Percentiles rank a stretch among this genome's conserved stretches.
phyloP scores from a whole-genome alignment of 78 protist genomes.

The Speleostelium caveatum region DNA sequence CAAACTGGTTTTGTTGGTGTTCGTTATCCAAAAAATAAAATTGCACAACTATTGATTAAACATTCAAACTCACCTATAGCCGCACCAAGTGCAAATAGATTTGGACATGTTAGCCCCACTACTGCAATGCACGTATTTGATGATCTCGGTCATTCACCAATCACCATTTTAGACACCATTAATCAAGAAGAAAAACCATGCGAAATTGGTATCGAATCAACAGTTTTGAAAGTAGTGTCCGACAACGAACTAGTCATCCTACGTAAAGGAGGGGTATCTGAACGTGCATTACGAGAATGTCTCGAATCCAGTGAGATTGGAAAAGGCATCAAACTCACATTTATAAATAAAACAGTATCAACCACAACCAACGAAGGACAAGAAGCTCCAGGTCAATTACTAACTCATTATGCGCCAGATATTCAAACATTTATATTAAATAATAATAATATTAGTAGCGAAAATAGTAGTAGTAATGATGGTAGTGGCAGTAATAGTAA shows the following conservation, averaged over 20 bases:
- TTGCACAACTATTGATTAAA: slow-evolving; percentile 34
- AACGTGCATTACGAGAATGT: not conserved
- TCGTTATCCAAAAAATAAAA: slow-evolving; percentile 86
- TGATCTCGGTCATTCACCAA: slow-evolving; percentile 56
- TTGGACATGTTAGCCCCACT: slow-evolving; percentile 73
- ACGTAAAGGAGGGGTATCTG: slow-evolving; percentile 63
- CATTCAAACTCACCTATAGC: slow-evolving; percentile 52
- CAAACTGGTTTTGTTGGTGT: slow-evolving; percentile 92
- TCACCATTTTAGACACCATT: slow-evolving; percentile 39
- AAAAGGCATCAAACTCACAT: slow-evolving; percentile 2
- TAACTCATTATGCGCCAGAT: slow-evolving; percentile 78
- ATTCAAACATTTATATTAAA: slow-evolving; percentile 63
- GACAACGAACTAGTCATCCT: slow-evolving; percentile 35
- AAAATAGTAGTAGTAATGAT: not conserved
- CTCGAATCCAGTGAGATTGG: not conserved
- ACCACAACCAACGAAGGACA: slow-evolving; percentile 50
- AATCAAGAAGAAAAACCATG: not conserved
- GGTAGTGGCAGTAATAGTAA: slow-evolving; percentile 9
- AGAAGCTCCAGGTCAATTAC: slow-evolving; percentile 79
- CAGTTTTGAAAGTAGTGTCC: slow-evolving; percentile 43
- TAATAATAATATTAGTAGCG: not conserved
- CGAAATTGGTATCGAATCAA: slow-evolving; percentile 69
- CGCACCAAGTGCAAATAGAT: slow-evolving; percentile 77
- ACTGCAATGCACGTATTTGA: slow-evolving; percentile 62
- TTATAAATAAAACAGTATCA: slow-evolving; percentile 32